phyloP scores from a whole-genome alignment of 2,329 filamentous ascomycete species.

The Alternaria dauci region DNA sequence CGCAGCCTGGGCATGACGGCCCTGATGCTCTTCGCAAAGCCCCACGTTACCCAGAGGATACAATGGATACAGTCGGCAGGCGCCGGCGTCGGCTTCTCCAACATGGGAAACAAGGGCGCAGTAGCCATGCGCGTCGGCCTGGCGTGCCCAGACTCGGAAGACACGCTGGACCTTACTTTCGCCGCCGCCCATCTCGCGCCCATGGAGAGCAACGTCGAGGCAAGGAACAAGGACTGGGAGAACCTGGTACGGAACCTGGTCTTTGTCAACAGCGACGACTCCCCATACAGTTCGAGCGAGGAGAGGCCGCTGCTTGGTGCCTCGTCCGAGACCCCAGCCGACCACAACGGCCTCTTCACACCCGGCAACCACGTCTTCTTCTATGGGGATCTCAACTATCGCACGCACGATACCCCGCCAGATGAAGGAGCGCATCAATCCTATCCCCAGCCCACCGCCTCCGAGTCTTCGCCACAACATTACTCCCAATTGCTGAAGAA shows the following conservation, averaged over 20 bases:
- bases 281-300: conserved; percentile 42
- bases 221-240: conserved; percentile 88
- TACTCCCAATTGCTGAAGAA: conserved; percentile 72
- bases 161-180: conserved; percentile 76
- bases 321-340: conserved; percentile 28
- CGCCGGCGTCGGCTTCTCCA: conserved; percentile 82
- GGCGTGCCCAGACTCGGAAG: conserved; percentile 50
- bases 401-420: conserved; percentile 75
- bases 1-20: conserved; percentile 89
- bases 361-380: conserved; percentile 82
- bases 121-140: conserved; percentile 79
- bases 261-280: conserved; percentile 63
- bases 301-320: conserved; percentile 43
- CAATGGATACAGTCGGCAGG: conserved; percentile 76
- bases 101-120: conserved; percentile 96
- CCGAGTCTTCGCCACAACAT: conserved; percentile 62
- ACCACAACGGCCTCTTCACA: conserved; percentile 74
- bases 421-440: conserved; percentile 62
- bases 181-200: conserved; percentile 88
- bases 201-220: conserved; percentile 78
- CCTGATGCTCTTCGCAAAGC: conserved; percentile 82
- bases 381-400: conserved; percentile 93
- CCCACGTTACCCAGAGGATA: conserved; percentile 66
- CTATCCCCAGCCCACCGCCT: conserved; percentile 69
- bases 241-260: conserved; percentile 81